phyloP scores from a whole-genome alignment of 345 rosid species.

The Nephelium lappaceum region DNA sequence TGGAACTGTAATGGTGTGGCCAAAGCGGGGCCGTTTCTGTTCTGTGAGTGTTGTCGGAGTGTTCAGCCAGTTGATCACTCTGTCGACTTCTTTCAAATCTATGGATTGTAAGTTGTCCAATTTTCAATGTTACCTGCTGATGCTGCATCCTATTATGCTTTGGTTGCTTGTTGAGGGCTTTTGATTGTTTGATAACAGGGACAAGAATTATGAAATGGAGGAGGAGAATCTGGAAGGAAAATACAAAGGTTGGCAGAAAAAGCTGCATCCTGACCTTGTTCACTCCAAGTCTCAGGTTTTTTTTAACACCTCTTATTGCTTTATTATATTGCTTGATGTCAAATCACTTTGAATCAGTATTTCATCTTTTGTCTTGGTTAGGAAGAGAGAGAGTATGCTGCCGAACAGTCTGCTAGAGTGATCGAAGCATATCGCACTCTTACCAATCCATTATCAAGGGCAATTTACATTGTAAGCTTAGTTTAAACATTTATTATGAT shows the following conservation, averaged over 20 bases:
- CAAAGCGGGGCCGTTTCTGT: slow-evolving; percentile 51
- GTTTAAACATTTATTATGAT: slow-evolving; percentile 5
- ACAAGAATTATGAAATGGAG: slow-evolving; percentile 63
- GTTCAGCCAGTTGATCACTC: slow-evolving; percentile 86
- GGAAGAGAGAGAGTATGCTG: slow-evolving; percentile 85
- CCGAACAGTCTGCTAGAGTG: slow-evolving; percentile 83
- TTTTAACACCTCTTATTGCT: background rate
- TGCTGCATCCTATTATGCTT: background rate
- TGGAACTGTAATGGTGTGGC: slow-evolving; percentile 70
- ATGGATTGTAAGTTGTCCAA: slow-evolving; percentile 67
- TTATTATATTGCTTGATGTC: background rate
- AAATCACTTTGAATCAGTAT: background rate
- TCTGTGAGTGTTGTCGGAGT: slow-evolving; percentile 65
- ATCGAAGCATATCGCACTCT: slow-evolving; percentile 83
- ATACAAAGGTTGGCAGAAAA: slow-evolving; percentile 92
- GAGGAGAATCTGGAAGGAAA: slow-evolving; percentile 62
- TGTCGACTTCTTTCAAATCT: slow-evolving; percentile 73
- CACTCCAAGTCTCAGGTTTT: slow-evolving; percentile 88
- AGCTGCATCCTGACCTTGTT: slow-evolving; percentile 94
- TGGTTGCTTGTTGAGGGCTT: background rate
- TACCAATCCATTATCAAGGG: slow-evolving; percentile 60
- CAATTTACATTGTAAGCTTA: slow-evolving; percentile 76
- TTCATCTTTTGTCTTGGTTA: slow-evolving; percentile 12
- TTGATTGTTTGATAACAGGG: slow-evolving; percentile 38
- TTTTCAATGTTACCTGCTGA: background rate